These are phyloP conservation scores for Mycena olivaceomarginata DNA, from an alignment of 768 basidiomycete species.

Conservation along the genomic window DNA sequence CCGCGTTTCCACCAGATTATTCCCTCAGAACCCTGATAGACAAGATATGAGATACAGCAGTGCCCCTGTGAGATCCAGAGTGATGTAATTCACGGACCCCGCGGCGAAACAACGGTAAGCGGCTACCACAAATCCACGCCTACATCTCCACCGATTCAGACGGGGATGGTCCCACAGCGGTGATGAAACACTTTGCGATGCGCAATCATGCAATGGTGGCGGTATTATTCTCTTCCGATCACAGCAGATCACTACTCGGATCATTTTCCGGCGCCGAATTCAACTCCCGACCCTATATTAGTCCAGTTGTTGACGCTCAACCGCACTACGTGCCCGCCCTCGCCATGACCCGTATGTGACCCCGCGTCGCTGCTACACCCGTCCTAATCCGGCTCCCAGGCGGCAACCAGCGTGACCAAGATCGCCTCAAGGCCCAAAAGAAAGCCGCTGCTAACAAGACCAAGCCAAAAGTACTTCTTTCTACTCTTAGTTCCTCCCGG, in stretches of 20 bases:
- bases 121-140: too few species aligned
- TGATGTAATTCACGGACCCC: too few species aligned
- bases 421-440: conserved; percentile 85
- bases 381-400: conserved; percentile 63
- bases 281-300: conserved; percentile 35
- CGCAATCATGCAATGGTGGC: not conserved
- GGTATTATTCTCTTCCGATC: conserved; percentile 7
- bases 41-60: too few species aligned
- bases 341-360: conserved; percentile 74
- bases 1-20: too few species aligned
- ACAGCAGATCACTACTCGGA: not conserved
- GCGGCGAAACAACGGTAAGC: too few species aligned
- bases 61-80: too few species aligned
- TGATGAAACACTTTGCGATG: too few species aligned
- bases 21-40: too few species aligned
- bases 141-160: too few species aligned
- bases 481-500: not conserved
- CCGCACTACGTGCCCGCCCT: conserved; percentile 17
- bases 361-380: conserved; percentile 23
- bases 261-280: conserved; percentile 48
- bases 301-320: conserved; percentile 35
- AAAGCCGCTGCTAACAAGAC: conserved; percentile 72
- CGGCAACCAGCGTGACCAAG: conserved; percentile 89
- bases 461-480: conserved; percentile 69
- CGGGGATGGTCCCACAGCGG: too few species aligned